Evolutionary conservation across 2,329 filamentous ascomycete species (phyloP), one percentile per base, ranked within the genome.

Genomic region (Ophiostoma quercus): DNA sequence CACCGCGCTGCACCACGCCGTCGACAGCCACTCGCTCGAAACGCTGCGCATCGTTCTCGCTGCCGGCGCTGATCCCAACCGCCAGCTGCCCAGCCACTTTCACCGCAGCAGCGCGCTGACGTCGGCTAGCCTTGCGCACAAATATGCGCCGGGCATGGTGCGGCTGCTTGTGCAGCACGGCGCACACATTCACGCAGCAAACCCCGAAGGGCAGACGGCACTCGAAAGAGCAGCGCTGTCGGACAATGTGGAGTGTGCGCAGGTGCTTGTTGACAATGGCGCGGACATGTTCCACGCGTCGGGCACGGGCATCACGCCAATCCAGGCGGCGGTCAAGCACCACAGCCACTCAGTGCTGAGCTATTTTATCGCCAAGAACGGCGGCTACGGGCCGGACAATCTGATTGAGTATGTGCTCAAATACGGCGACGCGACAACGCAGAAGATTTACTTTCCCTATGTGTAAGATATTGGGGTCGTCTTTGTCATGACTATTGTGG

Each of bases 51-150:
- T 22, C 32, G 34, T 65, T 2, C 62, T 65, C 11, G 16, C 39
- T 2, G 62, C 62, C 0, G 62, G 62, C 34, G 62, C 62, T 3
- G 62, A 65, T 19, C 62, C 62, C 32, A 65, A 65, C 34, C 19
- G 32, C 32, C 62, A 32, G 3, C 12, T 65, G 2, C 62, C 62
- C 16, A n/a, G 19, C 32, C 62, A 22, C 2, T 65, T 65, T 25
- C 62, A 65, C 62, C 62, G 62, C 32, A 65, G 62, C 32, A 65
- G 62, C 22, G 62, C 62, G 5, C 16, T 65, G 2, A 39, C 62
- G 62, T 65, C 62, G 2, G 62, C 62, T 11, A 65, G 62, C 19
- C 32, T 65, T 3, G 34, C 62, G 9, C 32, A 22, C 34, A 22
- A 37, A 6, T 7, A 39, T 19, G 62, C 62, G 16, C 62, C 62